These are phyloP conservation scores for Candida morakotiae DNA, from an alignment of 805 yeast genomes.

Conservation along the genomic window DNA sequence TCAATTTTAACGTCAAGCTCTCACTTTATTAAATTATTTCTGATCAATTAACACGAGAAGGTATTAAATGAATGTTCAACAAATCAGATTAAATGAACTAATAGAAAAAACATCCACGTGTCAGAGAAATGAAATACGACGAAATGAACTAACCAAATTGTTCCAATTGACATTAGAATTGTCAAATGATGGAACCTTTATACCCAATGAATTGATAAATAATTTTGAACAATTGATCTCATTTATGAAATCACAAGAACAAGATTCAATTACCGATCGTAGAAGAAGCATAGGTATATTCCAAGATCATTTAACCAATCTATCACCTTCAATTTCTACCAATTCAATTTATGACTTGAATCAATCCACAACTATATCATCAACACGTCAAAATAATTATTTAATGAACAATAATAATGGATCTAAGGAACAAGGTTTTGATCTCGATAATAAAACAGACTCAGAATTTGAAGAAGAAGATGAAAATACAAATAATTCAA, in stretches of 20 bases:
- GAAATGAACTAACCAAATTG: conserved; percentile 3
- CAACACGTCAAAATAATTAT: background rate
- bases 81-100: too few relatives aligned
- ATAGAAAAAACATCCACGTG: too few relatives aligned
- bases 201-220: background rate
- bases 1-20: too few relatives aligned
- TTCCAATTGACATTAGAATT: background rate
- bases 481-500: background rate
- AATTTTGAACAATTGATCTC: background rate
- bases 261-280: background rate
- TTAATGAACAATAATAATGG: too few relatives aligned
- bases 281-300: conserved; percentile 3
- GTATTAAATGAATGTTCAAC: too few relatives aligned
- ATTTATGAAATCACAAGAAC: background rate
- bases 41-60: too few relatives aligned
- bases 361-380: too few relatives aligned
- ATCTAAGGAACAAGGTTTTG: too few relatives aligned
- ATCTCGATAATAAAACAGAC: background rate
- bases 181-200: background rate
- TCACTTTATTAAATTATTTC: too few relatives aligned
- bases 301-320: conserved; percentile 5
- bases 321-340: conserved; percentile 6
- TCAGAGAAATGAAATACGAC: background rate
- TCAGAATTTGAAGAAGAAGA: conserved; percentile 3
- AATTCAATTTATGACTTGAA: conserved; percentile 3